These are phyloP conservation scores for Penicillium dipodomyicola DNA, from an alignment of 495 filamentous ascomycete species.

Conservation along the genomic window DNA sequence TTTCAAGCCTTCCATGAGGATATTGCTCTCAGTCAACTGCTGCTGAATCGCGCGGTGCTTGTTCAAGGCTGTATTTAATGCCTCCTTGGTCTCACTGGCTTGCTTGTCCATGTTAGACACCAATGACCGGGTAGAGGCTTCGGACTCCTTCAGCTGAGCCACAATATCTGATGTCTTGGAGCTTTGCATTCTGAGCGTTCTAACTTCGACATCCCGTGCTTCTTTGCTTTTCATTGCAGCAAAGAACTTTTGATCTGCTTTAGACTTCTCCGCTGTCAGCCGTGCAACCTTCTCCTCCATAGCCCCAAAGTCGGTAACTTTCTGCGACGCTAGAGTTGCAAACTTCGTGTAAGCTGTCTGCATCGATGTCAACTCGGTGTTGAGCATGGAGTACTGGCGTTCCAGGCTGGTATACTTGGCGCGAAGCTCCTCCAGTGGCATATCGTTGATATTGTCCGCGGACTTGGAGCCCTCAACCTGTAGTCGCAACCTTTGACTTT, in stretches of 20 bases:
- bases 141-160: constrained; percentile 85
- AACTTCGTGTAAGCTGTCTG: constrained; percentile 85
- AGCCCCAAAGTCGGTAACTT: constrained; percentile 69
- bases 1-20: constrained; percentile 68
- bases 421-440: constrained; percentile 65
- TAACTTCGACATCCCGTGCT: constrained; percentile 70
- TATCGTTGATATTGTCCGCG: constrained; percentile 41
- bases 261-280: constrained; percentile 82
- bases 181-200: constrained; percentile 75
- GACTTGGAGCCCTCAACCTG: constrained; percentile 47
- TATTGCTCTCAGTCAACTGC: constrained; percentile 62
- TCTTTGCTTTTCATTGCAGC: constrained; percentile 92
- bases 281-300: constrained; percentile 77
- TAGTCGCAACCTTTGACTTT: constrained; percentile 67
- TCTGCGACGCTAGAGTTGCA: constrained; percentile 76
- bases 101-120: constrained; percentile 90
- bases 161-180: constrained; percentile 91
- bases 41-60: constrained; percentile 73
- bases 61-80: constrained; percentile 59
- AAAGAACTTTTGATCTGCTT: constrained; percentile 98
- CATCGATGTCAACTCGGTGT: constrained; percentile 81
- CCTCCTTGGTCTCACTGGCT: constrained; percentile 72
- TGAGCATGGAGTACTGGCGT: constrained; percentile 76
- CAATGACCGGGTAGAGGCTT: constrained; percentile 56
- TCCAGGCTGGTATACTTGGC: constrained; percentile 69